Conservation (phyloP, 1,284 basidiomycete genomes). For the Marasmius sp. region DNA sequence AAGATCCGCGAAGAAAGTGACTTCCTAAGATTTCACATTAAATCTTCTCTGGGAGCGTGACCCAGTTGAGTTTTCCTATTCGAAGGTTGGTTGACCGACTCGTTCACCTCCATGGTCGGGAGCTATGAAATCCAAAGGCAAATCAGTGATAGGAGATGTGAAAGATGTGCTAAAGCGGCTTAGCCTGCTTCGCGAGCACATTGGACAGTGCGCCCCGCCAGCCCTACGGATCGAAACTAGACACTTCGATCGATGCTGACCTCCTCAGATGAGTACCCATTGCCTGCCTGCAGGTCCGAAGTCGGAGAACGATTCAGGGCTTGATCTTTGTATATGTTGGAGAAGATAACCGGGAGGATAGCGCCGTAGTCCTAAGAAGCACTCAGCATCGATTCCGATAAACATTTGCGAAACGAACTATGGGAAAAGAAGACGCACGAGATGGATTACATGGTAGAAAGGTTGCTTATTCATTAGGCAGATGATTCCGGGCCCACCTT, state of each 20-base stretch:
- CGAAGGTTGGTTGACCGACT: too few species aligned
- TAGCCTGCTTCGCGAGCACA: constrained; percentile 35
- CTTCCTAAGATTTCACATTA: too few species aligned
- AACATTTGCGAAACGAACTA: not conserved
- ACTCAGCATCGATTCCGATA: constrained; percentile 29
- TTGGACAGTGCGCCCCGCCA: constrained; percentile 40
- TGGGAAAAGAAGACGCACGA: constrained; percentile 27
- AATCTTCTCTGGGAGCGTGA: too few species aligned
- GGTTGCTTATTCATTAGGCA: constrained; percentile 51
- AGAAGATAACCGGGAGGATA: constrained; percentile 44
- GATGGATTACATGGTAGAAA: constrained; percentile 66
- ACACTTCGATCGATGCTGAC: constrained; percentile 51
- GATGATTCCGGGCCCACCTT: constrained; percentile 43
- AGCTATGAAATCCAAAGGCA: too few species aligned
- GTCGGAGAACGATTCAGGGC: constrained; percentile 17
- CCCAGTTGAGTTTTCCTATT: too few species aligned
- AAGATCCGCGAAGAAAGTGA: not conserved
- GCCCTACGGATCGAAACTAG: constrained; percentile 51
- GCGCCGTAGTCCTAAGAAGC: constrained; percentile 37
- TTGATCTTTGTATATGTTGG: constrained; percentile 29
- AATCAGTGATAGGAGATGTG: too few species aligned
- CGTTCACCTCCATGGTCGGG: too few species aligned
- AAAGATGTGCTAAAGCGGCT: too few species aligned
- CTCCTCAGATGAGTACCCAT: constrained; percentile 54
- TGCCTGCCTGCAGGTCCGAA: constrained; percentile 17